phyloP scores from a whole-genome alignment of 805 yeast species.

The Wickerhamiella azyma region DNA sequence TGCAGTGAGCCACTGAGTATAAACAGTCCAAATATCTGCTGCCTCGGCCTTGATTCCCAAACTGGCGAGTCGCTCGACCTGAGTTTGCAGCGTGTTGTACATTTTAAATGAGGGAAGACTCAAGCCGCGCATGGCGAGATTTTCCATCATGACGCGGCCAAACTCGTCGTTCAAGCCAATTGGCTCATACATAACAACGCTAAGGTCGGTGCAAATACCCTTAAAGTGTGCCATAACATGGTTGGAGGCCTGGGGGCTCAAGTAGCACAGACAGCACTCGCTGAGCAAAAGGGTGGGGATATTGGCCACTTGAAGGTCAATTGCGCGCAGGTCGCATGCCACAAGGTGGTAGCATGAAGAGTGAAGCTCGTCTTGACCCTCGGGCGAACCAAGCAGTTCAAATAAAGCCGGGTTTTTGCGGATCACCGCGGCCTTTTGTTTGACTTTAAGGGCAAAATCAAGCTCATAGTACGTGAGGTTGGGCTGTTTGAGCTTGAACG shows the following conservation, averaged over 20 bases:
- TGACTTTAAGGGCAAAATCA: slow-evolving; percentile 45
- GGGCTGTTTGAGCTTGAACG: slow-evolving; percentile 34
- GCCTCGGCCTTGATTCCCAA: slow-evolving; percentile 28
- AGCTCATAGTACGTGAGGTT: slow-evolving; percentile 40
- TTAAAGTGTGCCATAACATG: slow-evolving; percentile 34
- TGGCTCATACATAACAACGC: slow-evolving; percentile 53
- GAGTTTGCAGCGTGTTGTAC: slow-evolving; percentile 36
- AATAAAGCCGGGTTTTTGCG: slow-evolving; percentile 23
- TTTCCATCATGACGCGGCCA: slow-evolving; percentile 54
- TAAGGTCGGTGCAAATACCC: slow-evolving; percentile 19
- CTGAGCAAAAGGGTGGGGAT: slow-evolving; percentile 52
- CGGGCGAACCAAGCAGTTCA: slow-evolving; percentile 17
- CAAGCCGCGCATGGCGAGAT: slow-evolving; percentile 48
- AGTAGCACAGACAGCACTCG: slow-evolving; percentile 67
- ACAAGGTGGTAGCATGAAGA: slow-evolving; percentile 35
- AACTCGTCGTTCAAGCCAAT: slow-evolving; percentile 46
- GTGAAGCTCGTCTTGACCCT: slow-evolving; percentile 13
- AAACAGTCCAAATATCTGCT: slow-evolving; percentile 31
- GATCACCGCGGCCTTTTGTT: slow-evolving; percentile 39
- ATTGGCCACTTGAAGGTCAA: slow-evolving; percentile 18
- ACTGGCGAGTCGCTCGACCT: slow-evolving; percentile 27
- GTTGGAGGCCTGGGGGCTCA: slow-evolving; percentile 38
- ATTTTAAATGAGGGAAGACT: slow-evolving; percentile 42
- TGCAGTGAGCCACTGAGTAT: slow-evolving; percentile 32
- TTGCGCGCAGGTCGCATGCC: slow-evolving; percentile 42